Evolutionary conservation across 495 filamentous ascomycete species (phyloP).

Genomic region (Penicillium canariense): DNA sequence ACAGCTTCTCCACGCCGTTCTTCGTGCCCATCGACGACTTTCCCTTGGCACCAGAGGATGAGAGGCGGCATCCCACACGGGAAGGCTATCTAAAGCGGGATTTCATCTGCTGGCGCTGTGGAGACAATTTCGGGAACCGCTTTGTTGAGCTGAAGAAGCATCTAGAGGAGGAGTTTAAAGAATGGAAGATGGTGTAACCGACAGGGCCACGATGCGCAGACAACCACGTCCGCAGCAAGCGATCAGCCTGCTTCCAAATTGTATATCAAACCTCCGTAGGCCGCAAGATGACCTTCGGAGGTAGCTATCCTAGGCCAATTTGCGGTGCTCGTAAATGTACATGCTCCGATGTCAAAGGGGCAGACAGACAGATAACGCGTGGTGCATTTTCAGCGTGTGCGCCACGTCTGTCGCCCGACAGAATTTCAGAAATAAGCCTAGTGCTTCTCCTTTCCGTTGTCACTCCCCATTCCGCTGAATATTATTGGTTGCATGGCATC

Average conservation of each 20-base stretch:
- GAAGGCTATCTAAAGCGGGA: conserved; percentile 59
- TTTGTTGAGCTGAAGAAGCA: conserved; percentile 77
- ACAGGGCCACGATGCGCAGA: conserved; percentile 3
- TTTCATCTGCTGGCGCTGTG: conserved; percentile 85
- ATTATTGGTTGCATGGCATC: conserved; percentile 3
- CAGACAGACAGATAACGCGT: conserved; percentile 6
- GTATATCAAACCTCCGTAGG: conserved; percentile 5
- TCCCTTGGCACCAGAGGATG: conserved; percentile 64
- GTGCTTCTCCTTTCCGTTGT: conserved; percentile 8
- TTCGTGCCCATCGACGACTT: conserved; percentile 79
- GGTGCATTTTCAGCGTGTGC: conserved; percentile 33
- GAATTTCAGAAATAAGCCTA: conserved; percentile 6
- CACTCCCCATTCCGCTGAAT: background rate
- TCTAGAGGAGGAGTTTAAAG: conserved; percentile 74
- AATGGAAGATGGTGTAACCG: conserved; percentile 69
- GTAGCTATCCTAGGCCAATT: conserved; percentile 8
- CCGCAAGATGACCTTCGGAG: conserved; percentile 3
- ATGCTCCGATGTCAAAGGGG: conserved; percentile 23
- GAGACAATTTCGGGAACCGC: conserved; percentile 64
- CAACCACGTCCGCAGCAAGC: conserved; percentile 10
- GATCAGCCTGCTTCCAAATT: conserved; percentile 14
- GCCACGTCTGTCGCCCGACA: conserved; percentile 1
- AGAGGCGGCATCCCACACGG: conserved; percentile 50
- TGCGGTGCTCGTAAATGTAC: conserved; percentile 33
- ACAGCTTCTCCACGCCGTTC: conserved; percentile 86